Evolutionary conservation across 2,329 filamentous ascomycete genomes (phyloP).

Genomic region (Fusarium sp.): DNA sequence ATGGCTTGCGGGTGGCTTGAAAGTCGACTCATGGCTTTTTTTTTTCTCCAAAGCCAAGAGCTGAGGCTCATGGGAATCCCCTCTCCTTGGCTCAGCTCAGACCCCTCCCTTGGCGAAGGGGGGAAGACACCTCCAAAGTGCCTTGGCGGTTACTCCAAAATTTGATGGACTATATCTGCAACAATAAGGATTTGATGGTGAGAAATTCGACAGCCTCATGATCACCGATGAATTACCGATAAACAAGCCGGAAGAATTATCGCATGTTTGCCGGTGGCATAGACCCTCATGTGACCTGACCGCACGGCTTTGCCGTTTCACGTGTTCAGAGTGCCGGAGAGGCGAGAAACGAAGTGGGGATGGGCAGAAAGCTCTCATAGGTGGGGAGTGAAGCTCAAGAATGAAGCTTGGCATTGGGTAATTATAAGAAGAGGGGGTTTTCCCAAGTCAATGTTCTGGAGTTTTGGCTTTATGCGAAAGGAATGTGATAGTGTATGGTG

Average conservation of each 20-base stretch:
- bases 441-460: neutral
- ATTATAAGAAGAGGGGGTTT: neutral
- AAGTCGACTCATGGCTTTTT: neutral
- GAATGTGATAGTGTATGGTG: too few relatives aligned
- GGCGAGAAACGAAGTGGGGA: neutral
- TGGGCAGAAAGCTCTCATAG: neutral
- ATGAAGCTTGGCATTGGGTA: neutral
- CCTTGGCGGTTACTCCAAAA: neutral
- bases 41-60: neutral
- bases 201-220: neutral
- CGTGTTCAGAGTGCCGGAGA: neutral
- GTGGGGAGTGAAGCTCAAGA: neutral
- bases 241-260: neutral
- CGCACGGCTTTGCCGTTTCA: neutral
- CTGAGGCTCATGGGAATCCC: neutral
- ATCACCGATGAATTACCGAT: neutral
- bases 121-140: neutral
- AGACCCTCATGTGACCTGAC: neutral
- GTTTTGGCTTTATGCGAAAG: neutral
- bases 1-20: conserved; percentile 1
- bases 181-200: neutral
- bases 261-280: neutral
- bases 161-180: neutral
- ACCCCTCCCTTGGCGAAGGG: conserved; percentile 5
- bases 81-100: neutral